Evolutionary conservation across 345 rosid species (phyloP), one percentile per base, ranked within the genome.

Genomic region (Arabidopsis arenosa): DNA sequence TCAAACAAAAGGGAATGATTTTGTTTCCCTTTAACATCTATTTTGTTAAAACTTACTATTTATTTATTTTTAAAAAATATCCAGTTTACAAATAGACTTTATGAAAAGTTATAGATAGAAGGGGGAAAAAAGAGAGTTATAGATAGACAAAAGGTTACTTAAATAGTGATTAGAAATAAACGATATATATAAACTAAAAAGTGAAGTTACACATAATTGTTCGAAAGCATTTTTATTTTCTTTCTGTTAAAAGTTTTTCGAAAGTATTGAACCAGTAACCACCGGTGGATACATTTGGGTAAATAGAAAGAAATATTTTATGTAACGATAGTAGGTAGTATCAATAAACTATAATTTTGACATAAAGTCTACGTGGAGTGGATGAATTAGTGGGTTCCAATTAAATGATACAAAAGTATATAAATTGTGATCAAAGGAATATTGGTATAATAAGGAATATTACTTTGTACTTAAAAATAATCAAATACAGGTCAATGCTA

Each of bases 341-440:
- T 12, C 15, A 47, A 48, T 13, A 35, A 35, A 71, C 18, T 47
- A 71, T 10, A 7, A 13, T 70, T n/a, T 48, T 21, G 36, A 71
- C 18, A 72, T 62, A 32, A 54, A 73, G 18, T 44, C 3, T 13
- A 65, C 56, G 48, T 45, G 72, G 57, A 32, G 5, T 5, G 9
- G 13, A 18, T 5, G 51, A 17, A 67, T 66, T 47, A 75, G 79
- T 75, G 79, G 79, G 73, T 66, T 66, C 79, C 73, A 75, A 58
- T 65, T 66, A 57, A 57, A 14, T 6, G 37, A 28, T 15, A 35
- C 18, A 36, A 17, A 43, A 51, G 6, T 21, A 66, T 56, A 33
- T 75, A 66, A 45, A 48, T 15, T 15, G 14, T 30, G 32, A 37
- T 58, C 61, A 66, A 37, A 58, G 26, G 73, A 66, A 74, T 74